Conservation (phyloP, 2,329 filamentous ascomycete genomes). For the Phaeophleospora eucalypticola region DNA sequence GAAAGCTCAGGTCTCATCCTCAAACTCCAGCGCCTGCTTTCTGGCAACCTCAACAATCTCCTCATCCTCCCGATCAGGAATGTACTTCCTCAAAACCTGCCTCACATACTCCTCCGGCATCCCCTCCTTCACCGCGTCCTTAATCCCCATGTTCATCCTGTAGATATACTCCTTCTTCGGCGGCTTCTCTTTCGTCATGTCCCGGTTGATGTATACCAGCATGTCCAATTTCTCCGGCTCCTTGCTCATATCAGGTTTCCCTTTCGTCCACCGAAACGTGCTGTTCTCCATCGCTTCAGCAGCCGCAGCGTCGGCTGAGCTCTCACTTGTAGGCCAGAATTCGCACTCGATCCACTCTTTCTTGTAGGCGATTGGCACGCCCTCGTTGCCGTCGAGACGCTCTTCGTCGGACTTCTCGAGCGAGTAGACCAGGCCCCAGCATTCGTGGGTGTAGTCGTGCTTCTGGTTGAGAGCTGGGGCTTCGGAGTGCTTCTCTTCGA, state of each 20-base stretch:
- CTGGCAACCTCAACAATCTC: constrained; percentile 30
- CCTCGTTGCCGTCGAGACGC: constrained; percentile 55
- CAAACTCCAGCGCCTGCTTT: constrained; percentile 35
- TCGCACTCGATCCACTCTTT: constrained; percentile 49
- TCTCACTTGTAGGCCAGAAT: constrained; percentile 36
- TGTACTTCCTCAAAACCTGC: constrained; percentile 51
- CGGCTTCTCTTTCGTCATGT: constrained; percentile 35
- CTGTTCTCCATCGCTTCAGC: not conserved
- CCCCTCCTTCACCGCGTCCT: constrained; percentile 53
- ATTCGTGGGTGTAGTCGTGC: constrained; percentile 35
- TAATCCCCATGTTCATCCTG: constrained; percentile 61
- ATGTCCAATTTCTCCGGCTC: constrained; percentile 33
- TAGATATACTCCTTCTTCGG: constrained; percentile 57
- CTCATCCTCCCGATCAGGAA: constrained; percentile 34
- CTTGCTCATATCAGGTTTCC: constrained; percentile 23
- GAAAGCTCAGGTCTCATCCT: constrained; percentile 18
- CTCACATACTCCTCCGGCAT: constrained; percentile 55
- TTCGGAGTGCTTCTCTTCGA: constrained; percentile 33
- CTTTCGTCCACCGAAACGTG: not conserved
- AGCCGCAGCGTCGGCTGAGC: not conserved
- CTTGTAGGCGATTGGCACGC: constrained; percentile 58
- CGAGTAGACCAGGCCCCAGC: constrained; percentile 57
- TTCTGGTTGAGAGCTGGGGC: constrained; percentile 1
- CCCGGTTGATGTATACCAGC: constrained; percentile 59
- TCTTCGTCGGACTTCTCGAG: constrained; percentile 50